Base-by-base conservation (phyloP, 1,139 yeast species). In the Williopsis jadinii region DNA sequence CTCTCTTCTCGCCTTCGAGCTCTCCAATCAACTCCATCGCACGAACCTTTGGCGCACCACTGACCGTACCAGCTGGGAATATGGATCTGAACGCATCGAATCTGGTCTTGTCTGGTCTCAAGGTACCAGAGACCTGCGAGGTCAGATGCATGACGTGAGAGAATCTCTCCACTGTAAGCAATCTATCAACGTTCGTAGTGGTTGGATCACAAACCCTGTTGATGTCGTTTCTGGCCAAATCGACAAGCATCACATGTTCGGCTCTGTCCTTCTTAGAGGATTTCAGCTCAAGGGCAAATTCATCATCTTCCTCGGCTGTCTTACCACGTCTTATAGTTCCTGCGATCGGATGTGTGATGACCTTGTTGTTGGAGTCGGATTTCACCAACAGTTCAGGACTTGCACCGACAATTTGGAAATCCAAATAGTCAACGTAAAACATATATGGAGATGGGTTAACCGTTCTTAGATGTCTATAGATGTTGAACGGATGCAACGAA, bases 141-240 rank as follows among this genome's bases (percentile, higher is more conserved):
- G 90, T 96, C 55, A 92, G 70, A 64, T 92, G 98, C 83, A 90
- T 90, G 33, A 92, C 98, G 61, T 92, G 98, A n/a, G 95, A 84
- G 59, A 92, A 92, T 57, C 96, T 75, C 66, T 92, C 96, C 40
- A 92, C 86, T 11, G 94, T 84, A 56, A 92, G 72, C 47, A 92
- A 70, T 51, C 95, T 74, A 61, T 92, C 98, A 28, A 92, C 98
- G 39, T 70, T 76, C 35, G 95, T 88, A 9, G 92, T 73, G 32
- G 64, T 63, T 15, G 97, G 97, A 47, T 84, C 81, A 65, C 97
- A 90, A n/a, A 92, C 82, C 51, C 98, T 74, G 64, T 92, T 92
- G 54, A 92, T 80, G 59, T 92, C 98, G 59, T 92, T 92, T 60
- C 98, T 76, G 5, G 98, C 98, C 58, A 92, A 73, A 63, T 92